These are phyloP conservation scores for Aureobasidium melanogenum DNA, from an alignment of 2,329 filamentous ascomycete species.

Conservation along the genomic window DNA sequence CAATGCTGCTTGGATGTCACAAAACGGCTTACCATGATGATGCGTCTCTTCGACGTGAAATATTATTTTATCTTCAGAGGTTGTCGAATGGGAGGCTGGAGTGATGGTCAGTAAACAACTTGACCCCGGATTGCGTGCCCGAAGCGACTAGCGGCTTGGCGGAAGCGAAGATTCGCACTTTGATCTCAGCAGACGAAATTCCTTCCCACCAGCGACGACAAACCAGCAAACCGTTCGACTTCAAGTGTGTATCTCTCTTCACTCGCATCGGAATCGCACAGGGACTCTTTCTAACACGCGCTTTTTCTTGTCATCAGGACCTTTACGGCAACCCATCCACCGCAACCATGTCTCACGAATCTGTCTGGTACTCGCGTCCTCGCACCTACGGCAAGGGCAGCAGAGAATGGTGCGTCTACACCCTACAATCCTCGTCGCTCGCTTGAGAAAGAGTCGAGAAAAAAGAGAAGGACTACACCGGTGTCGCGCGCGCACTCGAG, in stretches of 20 bases:
- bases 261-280: background rate
- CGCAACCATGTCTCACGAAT: conserved; percentile 79
- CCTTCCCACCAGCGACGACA: conserved; percentile 10
- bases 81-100: background rate
- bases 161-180: background rate
- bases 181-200: background rate
- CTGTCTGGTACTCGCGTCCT: conserved; percentile 98
- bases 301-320: conserved; percentile 8
- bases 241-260: conserved; percentile 10
- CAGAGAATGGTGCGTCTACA: conserved; percentile 70
- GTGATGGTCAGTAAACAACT: background rate
- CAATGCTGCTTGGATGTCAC: background rate
- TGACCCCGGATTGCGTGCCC: background rate
- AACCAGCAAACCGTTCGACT: conserved; percentile 12
- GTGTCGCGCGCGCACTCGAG: background rate
- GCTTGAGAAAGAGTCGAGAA: background rate
- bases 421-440: background rate
- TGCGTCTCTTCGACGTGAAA: background rate
- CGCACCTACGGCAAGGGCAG: conserved; percentile 95
- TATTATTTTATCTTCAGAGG: background rate
- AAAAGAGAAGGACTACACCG: background rate
- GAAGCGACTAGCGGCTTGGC: background rate
- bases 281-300: conserved; percentile 2
- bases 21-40: background rate
- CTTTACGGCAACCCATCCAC: conserved; percentile 16